phyloP scores from a whole-genome alignment of 495 filamentous ascomycete genomes.

The Lineolata rhizophorae region DNA sequence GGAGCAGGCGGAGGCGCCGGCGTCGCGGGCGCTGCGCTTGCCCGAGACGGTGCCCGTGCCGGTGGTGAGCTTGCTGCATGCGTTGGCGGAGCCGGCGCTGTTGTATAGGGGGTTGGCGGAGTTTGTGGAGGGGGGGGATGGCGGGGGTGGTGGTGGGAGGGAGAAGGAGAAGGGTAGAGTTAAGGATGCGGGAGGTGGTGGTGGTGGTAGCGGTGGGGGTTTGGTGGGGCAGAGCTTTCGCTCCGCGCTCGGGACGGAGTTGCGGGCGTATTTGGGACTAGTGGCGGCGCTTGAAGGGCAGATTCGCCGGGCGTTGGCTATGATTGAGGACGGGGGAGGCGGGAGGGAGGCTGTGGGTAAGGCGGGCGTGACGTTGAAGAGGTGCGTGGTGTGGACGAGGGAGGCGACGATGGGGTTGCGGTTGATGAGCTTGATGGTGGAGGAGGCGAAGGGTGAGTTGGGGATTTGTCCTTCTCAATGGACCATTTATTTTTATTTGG shows the following conservation, averaged over 20 bases:
- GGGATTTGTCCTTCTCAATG: not conserved
- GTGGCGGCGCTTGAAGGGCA: slow-evolving; percentile 89
- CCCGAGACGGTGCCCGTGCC: slow-evolving; percentile 63
- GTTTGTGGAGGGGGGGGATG: slow-evolving; percentile 55
- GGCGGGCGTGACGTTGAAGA: slow-evolving; percentile 82
- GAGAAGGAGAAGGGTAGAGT: too few species aligned
- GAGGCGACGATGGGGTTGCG: slow-evolving; percentile 94
- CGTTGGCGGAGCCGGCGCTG: slow-evolving; percentile 78
- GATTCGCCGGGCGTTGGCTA: slow-evolving; percentile 56
- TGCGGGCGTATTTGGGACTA: slow-evolving; percentile 78
- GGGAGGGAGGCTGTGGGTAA: slow-evolving; percentile 50
- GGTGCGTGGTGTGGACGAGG: slow-evolving; percentile 92
- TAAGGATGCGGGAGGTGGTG: too few species aligned
- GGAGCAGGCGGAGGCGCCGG: slow-evolving; percentile 32
- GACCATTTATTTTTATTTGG: too few species aligned
- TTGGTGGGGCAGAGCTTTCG: slow-evolving; percentile 83
- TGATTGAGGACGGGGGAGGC: slow-evolving; percentile 35
- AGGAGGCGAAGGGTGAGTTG: slow-evolving; percentile 53
- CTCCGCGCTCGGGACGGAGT: slow-evolving; percentile 66
- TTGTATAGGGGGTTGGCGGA: slow-evolving; percentile 57
- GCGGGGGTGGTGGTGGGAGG: too few species aligned
- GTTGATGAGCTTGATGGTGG: slow-evolving; percentile 82
- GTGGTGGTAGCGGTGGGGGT: slow-evolving; percentile 16
- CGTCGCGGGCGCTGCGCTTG: slow-evolving; percentile 30
- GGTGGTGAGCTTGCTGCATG: slow-evolving; percentile 69